These are phyloP conservation scores for Phytophthora citricola DNA, from an alignment of 352 stramenopile species.

Conservation along the genomic window DNA sequence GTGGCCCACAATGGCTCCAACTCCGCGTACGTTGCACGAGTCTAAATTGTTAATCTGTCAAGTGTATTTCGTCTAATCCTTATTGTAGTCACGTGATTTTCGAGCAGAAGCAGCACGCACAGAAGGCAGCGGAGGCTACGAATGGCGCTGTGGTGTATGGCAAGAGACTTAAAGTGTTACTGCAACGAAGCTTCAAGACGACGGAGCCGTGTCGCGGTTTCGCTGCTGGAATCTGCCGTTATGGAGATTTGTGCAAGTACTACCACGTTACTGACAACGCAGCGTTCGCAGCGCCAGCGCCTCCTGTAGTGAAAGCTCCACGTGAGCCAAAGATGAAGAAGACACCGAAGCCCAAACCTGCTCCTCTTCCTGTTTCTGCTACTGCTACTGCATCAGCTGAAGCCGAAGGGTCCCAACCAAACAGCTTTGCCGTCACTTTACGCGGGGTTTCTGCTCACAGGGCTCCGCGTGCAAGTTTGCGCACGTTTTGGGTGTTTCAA, in stretches of 20 bases:
- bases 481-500: slow-evolving; percentile 48
- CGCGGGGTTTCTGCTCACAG: slow-evolving; percentile 49
- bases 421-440: slow-evolving; percentile 63
- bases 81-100: slow-evolving; percentile 53
- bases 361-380: not conserved
- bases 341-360: slow-evolving; percentile 2
- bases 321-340: slow-evolving; percentile 14
- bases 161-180: slow-evolving; percentile 49
- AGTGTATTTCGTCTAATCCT: not conserved
- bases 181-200: slow-evolving; percentile 50
- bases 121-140: slow-evolving; percentile 47
- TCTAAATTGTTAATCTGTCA: not conserved
- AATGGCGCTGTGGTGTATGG: slow-evolving; percentile 70
- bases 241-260: slow-evolving; percentile 79
- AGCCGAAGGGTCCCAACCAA: slow-evolving; percentile 41
- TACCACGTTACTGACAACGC: slow-evolving; percentile 35
- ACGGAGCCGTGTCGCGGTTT: slow-evolving; percentile 59
- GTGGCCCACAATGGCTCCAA: slow-evolving; percentile 53
- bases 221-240: slow-evolving; percentile 61
- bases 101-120: slow-evolving; percentile 28
- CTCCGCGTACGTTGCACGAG: slow-evolving; percentile 55
- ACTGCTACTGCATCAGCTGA: slow-evolving; percentile 19
- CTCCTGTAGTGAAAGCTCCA: not conserved
- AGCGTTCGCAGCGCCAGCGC: slow-evolving; percentile 4
- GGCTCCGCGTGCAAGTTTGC: slow-evolving; percentile 48